Percentiles rank a stretch among this genome's conserved stretches.
phyloP scores from a whole-genome alignment of 1,284 basidiomycete genomes.

The Stygiomarasmius scandens region DNA sequence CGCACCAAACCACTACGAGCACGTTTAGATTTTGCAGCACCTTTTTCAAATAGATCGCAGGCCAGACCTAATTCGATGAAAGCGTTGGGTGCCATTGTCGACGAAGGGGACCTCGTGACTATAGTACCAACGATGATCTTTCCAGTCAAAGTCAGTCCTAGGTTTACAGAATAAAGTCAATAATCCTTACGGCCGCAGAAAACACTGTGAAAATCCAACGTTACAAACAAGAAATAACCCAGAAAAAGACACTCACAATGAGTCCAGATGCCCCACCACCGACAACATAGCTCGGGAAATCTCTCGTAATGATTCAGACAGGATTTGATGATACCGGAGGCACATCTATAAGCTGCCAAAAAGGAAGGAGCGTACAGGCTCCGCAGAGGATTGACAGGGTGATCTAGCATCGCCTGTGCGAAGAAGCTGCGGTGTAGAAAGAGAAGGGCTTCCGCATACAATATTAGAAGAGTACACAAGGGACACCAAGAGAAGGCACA shows the following conservation, averaged over 20 bases:
- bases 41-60: conserved; percentile 55
- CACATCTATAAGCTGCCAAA: conserved; percentile 62
- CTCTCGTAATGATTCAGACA: conserved; percentile 51
- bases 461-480: not conserved
- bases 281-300: conserved; percentile 53
- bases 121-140: conserved; percentile 62
- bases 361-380: conserved; percentile 68
- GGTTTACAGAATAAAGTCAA: not conserved
- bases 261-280: conserved; percentile 60
- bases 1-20: conserved; percentile 54
- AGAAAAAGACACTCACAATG: conserved; percentile 38
- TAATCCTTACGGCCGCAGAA: conserved; percentile 51
- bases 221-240: not conserved
- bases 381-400: conserved; percentile 59
- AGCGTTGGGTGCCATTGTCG: conserved; percentile 59
- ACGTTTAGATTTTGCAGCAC: conserved; percentile 47
- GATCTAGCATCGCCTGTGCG: conserved; percentile 61
- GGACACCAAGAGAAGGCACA: conserved; percentile 21
- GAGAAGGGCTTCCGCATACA: conserved; percentile 43
- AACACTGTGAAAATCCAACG: conserved; percentile 37
- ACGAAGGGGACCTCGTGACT: conserved; percentile 56
- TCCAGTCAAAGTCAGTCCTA: not conserved
- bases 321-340: conserved; percentile 56
- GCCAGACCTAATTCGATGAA: conserved; percentile 59
- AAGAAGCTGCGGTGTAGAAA: conserved; percentile 66